Base-by-base conservation (phyloP, 2,329 filamentous ascomycete species). In the Aspergillus terreus region DNA sequence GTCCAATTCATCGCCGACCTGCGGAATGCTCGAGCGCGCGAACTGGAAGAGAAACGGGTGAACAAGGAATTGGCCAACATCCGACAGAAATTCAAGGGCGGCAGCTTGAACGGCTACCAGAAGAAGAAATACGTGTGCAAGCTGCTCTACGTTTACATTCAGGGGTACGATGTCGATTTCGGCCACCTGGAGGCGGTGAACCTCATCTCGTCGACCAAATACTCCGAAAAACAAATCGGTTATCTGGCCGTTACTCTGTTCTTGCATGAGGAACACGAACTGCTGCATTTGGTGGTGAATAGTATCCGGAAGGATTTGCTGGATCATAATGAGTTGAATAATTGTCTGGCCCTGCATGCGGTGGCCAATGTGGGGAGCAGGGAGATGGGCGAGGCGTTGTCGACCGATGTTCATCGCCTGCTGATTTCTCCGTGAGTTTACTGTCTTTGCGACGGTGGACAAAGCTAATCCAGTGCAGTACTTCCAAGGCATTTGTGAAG, bases 121-220 rank as follows among this genome's bases (percentile, higher is more conserved):
- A 96, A 95, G 80, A 99, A 99, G 82, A 99, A 99, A 88, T 99
- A 99, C 71, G 94, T 99, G 61, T 99, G 94, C 89, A 99, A 99
- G 85, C 84, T 99, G 61, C 80, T 99, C 56, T 99, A 99, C 73
- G 97, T 99, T 66, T 99, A 99, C 73, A 99, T 99, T 54, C 83
- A 99, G 59, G 94, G 94, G 45, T 99, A 94, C 88, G 92, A 99
- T 71, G 92, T 99, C 74, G 95, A 97, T 72, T 99, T 99, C 72
- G 94, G 94, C 50, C 94, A 99, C 70, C 84, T 99, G 61, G 94
- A 99, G 76, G 95, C 95, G 32, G 92, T 99, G 68, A 97, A 97
- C 68, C 83, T 99, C 65, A 95, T 99, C 62, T 96, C 92, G 25
- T 91, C 92, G 50, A 91, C 82, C 67, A 99, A 97, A 70, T 99